phyloP scores from a whole-genome alignment of 495 filamentous ascomycete species.

The Tetracladium setigerum region DNA sequence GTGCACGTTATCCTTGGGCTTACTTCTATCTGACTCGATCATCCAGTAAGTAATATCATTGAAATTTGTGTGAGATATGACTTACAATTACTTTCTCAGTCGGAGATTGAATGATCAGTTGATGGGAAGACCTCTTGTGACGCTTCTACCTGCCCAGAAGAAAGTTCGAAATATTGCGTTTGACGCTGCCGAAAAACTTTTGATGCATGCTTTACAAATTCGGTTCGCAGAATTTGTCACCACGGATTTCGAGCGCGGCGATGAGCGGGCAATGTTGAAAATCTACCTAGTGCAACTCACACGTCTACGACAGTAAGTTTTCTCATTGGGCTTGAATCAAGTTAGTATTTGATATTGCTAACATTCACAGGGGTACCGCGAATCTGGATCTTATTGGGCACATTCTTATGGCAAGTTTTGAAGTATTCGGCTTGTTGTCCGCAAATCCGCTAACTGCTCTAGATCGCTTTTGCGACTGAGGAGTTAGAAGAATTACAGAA shows the following conservation, averaged over 20 bases:
- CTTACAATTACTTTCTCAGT: conserved; percentile 11
- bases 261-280: not conserved
- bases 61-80: not conserved
- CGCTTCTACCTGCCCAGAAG: conserved; percentile 31
- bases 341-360: not conserved
- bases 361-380: conserved; percentile 2
- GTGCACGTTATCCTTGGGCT: not conserved
- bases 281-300: conserved; percentile 16
- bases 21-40: not conserved
- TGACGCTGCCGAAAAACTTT: conserved; percentile 20
- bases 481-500: not conserved
- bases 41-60: not conserved
- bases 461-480: not conserved
- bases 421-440: not conserved
- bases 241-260: not conserved
- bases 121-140: conserved; percentile 44
- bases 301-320: conserved; percentile 37
- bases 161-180: not conserved
- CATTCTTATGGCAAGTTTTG: not conserved
- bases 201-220: conserved; percentile 41
- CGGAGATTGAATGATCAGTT: conserved; percentile 40
- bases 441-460: not conserved
- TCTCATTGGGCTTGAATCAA: too few relatives aligned
- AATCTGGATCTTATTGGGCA: conserved; percentile 7
- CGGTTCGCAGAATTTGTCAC: not conserved